Conservation (phyloP, 768 basidiomycete species). For the Terana coerulea region DNA sequence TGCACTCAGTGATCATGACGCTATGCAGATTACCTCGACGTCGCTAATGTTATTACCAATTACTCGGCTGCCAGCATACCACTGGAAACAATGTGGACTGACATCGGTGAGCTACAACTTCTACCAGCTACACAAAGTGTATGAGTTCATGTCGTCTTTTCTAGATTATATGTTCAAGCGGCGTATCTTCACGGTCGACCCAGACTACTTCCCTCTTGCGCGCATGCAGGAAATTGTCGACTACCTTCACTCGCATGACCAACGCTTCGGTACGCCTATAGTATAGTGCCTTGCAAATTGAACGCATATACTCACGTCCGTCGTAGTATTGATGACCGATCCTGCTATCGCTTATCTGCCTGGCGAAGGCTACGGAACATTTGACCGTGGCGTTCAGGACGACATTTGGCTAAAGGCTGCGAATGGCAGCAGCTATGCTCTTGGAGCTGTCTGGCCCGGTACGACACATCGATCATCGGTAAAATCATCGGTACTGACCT, state of each 20-base stretch:
- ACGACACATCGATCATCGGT: conserved; percentile 33
- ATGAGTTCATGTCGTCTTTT: not conserved
- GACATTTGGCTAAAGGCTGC: conserved; percentile 62
- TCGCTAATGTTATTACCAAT: conserved; percentile 56
- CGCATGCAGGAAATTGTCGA: conserved; percentile 64
- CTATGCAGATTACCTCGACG: conserved; percentile 52
- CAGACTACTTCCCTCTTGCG: conserved; percentile 58
- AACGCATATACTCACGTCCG: not conserved
- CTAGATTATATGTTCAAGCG: conserved; percentile 69
- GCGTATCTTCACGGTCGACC: conserved; percentile 67
- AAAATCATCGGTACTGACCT: not conserved
- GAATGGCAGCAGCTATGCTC: conserved; percentile 49
- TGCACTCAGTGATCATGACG: not conserved
- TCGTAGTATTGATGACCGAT: conserved; percentile 67
- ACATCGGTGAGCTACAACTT: conserved; percentile 51
- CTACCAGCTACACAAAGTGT: not conserved
- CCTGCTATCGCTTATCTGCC: conserved; percentile 59
- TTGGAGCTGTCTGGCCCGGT: conserved; percentile 66
- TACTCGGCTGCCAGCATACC: conserved; percentile 62
- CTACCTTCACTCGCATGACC: conserved; percentile 56
- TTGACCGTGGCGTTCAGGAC: conserved; percentile 45
- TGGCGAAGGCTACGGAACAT: conserved; percentile 45
- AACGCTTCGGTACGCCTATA: conserved; percentile 46
- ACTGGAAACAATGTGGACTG: conserved; percentile 78
- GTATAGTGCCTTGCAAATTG: not conserved